Base-by-base conservation (phyloP, 768 basidiomycete genomes). In the Termitomyces sp. region DNA sequence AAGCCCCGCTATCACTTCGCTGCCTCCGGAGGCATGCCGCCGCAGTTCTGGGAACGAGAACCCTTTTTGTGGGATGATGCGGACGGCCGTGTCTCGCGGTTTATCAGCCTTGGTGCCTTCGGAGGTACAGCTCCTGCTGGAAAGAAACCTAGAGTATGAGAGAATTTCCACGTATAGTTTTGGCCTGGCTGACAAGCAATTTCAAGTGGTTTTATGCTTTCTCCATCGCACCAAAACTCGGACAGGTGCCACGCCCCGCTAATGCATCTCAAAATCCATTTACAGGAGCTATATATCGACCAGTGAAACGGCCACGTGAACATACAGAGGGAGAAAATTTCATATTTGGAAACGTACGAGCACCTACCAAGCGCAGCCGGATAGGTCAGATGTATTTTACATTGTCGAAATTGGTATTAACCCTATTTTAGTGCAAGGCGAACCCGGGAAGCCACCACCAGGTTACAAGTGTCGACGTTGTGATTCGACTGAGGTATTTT, bases 151-250 rank as follows among this genome's bases (percentile, higher is more conserved):
- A 81, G 96, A 67, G 96, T 96, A 66, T 51, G 88, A 79, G 15
- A 17, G 37, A 55, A 53, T 38, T 34, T 34, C 5, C 3, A 11
- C 53, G 50, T 57, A 29, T 34, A 29, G 56, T 5, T 60, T 29
- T n/a, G 4, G 40, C 51, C 11, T 57, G 15, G 7, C 34, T 55
- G 17, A 64, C 45, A 53, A 49, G 9, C 51, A 60, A 60, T 45
- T 65, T 63, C 42, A 66, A 98, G 96, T 98, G 94, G 90, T 98
- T 97, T 76, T 99, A 99, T 75, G 97, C 97, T 2, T 98, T 98
- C 73, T 87, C 85, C 31, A 91, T 99, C 56, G 74, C 84, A 0
- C 86, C 92, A 2, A 78, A 80, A 48, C 67, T 77, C 5, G 66
- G 72, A 31, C 73, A 70, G 11, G 72, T 75, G 15, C 69, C 77